Evolutionary conservation across 2,329 filamentous ascomycete genomes (phyloP), one percentile per base, ranked within the genome.

Genomic region (Botrytis deweyae): DNA sequence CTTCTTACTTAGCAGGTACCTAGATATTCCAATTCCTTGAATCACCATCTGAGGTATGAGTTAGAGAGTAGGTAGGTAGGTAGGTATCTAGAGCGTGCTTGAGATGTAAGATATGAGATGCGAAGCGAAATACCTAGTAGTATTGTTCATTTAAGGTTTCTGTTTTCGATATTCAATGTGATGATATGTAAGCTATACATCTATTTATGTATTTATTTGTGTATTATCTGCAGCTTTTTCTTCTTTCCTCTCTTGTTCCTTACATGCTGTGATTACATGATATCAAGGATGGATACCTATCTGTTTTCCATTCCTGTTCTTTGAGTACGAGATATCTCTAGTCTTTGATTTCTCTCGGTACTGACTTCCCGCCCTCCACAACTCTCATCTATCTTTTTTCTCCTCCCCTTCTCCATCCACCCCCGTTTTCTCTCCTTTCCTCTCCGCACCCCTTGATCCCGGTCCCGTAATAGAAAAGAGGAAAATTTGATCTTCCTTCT

Each of bases 401-500:
- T 3, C 59, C 22, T 62, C 22, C 4, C 33, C 18, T 9, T 61
- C 10, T 6, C 22, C 12, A 12, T 62, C 7, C 33, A 33, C 4
- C 33, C 22, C 18, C 33, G 20, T 38, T 22, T 25, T 62, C 20
- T 40, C 36, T 36, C 25, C 22, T 20, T 40, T 62, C 36, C 3
- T 25, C 36, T 40, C 36, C 12, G 36, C 22, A n/a, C 22, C 6
- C 14, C 59, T 65, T 7, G 63, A 44, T 22, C 29, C 58, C 10
- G 38, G 40, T 33, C 20, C 58, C 46, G 18, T 70, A 29, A 70
- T 49, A 1, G 79, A 80, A 55, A 81, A 80, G 18, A 80, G 66
- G 29, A 80, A 78, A 0, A 80, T 74, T 70, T 79, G 78, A 33
- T 76, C 75, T 72, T 78, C 73, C 68, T 42, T 61, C 38, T 42